Evolutionary conservation across 331 rosid genomes (phyloP).

Genomic region (Arachis monticola): DNA sequence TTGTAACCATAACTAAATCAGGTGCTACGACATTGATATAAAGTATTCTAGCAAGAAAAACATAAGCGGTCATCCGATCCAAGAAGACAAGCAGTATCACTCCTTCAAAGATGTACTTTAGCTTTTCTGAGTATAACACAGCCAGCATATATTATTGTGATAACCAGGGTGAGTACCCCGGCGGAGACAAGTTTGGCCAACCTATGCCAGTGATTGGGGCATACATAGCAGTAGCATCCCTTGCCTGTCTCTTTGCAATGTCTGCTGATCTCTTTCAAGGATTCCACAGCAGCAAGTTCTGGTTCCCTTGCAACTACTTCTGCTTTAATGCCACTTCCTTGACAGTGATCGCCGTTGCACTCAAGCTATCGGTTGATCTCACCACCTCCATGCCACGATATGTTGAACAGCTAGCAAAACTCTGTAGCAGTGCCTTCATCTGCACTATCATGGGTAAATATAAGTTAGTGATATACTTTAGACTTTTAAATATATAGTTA

Average conservation of each 20-base stretch:
- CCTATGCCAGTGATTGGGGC: slow-evolving; percentile 95
- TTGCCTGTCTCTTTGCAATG: slow-evolving; percentile 63
- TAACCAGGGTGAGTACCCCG: slow-evolving; percentile 41
- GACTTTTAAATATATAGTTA: too few relatives aligned
- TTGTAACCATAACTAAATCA: too few relatives aligned
- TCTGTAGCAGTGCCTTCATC: slow-evolving; percentile 70
- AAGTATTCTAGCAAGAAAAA: too few relatives aligned
- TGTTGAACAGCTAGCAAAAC: slow-evolving; percentile 79
- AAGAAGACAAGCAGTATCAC: too few relatives aligned
- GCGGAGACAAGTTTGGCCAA: slow-evolving; percentile 51
- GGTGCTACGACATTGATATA: too few relatives aligned
- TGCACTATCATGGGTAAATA: slow-evolving; percentile 51
- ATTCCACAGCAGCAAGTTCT: slow-evolving; percentile 56
- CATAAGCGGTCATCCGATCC: too few relatives aligned
- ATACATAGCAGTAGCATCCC: slow-evolving; percentile 79
- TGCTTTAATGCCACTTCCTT: slow-evolving; percentile 82
- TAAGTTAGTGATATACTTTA: too few relatives aligned
- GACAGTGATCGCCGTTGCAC: slow-evolving; percentile 67
- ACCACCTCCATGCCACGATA: slow-evolving; percentile 84
- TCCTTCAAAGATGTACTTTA: too few relatives aligned
- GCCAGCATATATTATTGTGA: too few relatives aligned
- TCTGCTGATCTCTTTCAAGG: slow-evolving; percentile 66
- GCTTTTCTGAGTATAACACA: too few relatives aligned
- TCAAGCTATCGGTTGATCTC: slow-evolving; percentile 77
- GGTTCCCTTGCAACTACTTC: slow-evolving; percentile 85